Evolutionary conservation across 352 stramenopile species (phyloP), one percentile per base, ranked within the genome.

Genomic region (Pythium dissimile): DNA sequence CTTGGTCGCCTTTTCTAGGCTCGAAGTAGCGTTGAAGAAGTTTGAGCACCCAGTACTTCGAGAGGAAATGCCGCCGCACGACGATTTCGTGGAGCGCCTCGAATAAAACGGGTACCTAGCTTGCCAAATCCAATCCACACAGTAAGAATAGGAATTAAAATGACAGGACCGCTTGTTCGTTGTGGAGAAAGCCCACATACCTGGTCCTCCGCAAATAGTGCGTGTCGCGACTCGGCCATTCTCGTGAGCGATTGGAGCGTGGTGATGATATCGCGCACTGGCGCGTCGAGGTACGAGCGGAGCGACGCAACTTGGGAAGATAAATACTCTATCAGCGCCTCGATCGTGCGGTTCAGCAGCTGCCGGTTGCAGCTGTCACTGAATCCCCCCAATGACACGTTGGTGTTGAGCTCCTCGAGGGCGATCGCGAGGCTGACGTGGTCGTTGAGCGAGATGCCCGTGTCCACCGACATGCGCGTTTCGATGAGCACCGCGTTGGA

Each of bases 21-120:
- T 77, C 77, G 52, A 91, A 83, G 54, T 86, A 81, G 38, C 73
- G 74, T 51, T 91, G 79, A 9, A 91, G 44, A 10, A 89, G 56
- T 35, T 80, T 69, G 18, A 91, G 60, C 16, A 77, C 83, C 81
- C 81, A 91, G 51, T 89, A 91, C 31, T 67, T 76, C 7, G 63
- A 77, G 35, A 91, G 65, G 30, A 77, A 72, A 31, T 91, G 74
- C 47, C 80, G 74, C 26, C 82, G 73, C 5, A 74, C 37, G 43
- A 91, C 57, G 8, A 91, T 70, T 34, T 84, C 78, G 21, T 84
- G 66, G 0, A 86, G 52, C 3, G 67, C 77, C 23, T 88, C 75
- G 37, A 86, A 69, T 13, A 89, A 59, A 0, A 66, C 60, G 3
- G 63, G 54, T 1, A 65, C 28, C 52, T 67, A 20, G 24, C 1